phyloP scores from a whole-genome alignment of 73 alveolate genomes.

The Strombidium stylifer region DNA sequence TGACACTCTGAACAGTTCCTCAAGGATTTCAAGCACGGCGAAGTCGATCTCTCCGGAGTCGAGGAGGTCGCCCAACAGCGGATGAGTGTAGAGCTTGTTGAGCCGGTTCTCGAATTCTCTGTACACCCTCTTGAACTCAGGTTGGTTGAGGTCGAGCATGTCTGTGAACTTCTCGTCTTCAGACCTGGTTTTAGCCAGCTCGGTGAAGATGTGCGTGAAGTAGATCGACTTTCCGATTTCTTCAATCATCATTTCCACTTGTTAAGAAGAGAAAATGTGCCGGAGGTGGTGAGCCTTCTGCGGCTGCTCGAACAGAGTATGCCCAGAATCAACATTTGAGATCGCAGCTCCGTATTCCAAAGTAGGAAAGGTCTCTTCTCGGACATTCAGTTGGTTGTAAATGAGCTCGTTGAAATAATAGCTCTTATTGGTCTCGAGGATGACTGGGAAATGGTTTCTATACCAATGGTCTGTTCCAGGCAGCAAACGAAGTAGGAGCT shows the following conservation, averaged over 20 bases:
- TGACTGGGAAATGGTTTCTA: conserved; percentile 67
- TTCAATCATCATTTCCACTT: conserved; percentile 12
- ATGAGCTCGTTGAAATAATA: conserved; percentile 46
- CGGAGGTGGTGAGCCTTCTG: not conserved
- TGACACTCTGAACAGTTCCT: not conserved
- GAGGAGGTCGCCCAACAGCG: conserved; percentile 24
- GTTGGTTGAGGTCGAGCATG: conserved; percentile 8
- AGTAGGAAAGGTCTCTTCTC: conserved; percentile 29
- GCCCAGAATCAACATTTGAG: too few species aligned
- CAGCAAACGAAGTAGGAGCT: too few species aligned
- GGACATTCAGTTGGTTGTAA: conserved; percentile 27
- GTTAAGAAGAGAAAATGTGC: conserved; percentile 45
- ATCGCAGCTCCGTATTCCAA: conserved; percentile 51
- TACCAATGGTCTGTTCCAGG: conserved; percentile 12
- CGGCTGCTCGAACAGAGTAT: not conserved
- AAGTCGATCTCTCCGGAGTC: conserved; percentile 58
- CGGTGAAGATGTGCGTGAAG: conserved; percentile 47
- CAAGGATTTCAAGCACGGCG: not conserved
- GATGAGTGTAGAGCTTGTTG: conserved; percentile 33
- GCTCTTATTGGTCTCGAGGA: conserved; percentile 38
- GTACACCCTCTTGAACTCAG: conserved; percentile 34
- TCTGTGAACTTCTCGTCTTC: conserved; percentile 7
- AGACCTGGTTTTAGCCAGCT: conserved; percentile 24
- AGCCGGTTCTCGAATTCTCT: conserved; percentile 28
- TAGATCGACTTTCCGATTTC: conserved; percentile 39